Evolutionary conservation across 768 basidiomycete species (phyloP).

Genomic region (Kwoniella dejecticola): DNA sequence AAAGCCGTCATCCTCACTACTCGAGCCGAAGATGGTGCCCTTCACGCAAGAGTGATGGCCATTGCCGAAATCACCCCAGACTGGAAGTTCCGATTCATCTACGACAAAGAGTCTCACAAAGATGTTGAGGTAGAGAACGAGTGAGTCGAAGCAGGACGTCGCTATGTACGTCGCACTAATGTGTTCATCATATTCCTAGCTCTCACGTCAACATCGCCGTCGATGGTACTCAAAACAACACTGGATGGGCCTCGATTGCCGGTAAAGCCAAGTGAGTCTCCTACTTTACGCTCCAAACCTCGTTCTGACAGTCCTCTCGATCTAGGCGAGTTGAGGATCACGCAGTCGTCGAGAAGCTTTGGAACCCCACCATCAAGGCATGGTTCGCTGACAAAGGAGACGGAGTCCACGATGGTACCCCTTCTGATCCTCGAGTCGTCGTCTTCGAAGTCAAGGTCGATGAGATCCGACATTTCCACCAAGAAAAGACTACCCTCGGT

Average conservation of each 20-base stretch:
- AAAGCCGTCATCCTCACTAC: constrained; percentile 78
- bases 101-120: constrained; percentile 47
- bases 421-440: constrained; percentile 74
- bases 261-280: constrained; percentile 69
- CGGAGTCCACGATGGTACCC: constrained; percentile 78
- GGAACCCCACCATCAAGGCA: constrained; percentile 57
- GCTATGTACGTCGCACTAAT: constrained; percentile 6
- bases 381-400: constrained; percentile 89
- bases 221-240: constrained; percentile 62
- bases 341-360: constrained; percentile 51
- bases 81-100: constrained; percentile 53
- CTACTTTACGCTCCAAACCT: not conserved
- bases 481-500: constrained; percentile 64
- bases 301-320: constrained; percentile 61
- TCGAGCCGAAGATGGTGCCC: constrained; percentile 65
- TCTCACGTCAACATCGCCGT: constrained; percentile 80
- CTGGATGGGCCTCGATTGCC: constrained; percentile 79
- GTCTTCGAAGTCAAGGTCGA: constrained; percentile 74
- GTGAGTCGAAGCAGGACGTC: constrained; percentile 37
- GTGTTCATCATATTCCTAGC: constrained; percentile 49
- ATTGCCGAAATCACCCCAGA: constrained; percentile 62
- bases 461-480: constrained; percentile 75
- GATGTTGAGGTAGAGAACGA: constrained; percentile 51
- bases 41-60: constrained; percentile 82
- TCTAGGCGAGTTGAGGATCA: constrained; percentile 50